Evolutionary conservation across 2,329 filamentous ascomycete genomes (phyloP).

Genomic region (Neofusicoccum umdonicola): DNA sequence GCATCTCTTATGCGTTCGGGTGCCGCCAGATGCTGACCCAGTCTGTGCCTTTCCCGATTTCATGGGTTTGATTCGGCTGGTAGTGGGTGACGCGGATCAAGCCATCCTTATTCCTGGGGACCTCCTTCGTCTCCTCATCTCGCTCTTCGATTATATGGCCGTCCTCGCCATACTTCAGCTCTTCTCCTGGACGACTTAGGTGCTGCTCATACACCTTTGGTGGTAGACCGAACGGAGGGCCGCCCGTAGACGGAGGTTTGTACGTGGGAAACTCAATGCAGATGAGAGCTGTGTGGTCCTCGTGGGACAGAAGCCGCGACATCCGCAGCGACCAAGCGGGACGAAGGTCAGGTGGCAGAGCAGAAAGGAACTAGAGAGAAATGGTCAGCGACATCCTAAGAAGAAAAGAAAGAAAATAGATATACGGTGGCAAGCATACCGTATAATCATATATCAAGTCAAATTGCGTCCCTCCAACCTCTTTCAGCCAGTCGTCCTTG

Average conservation of each 20-base stretch:
- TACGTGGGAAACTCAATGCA: constrained; percentile 76
- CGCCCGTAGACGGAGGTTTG: constrained; percentile 63
- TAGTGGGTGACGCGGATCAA: constrained; percentile 52
- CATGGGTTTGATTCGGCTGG: constrained; percentile 56
- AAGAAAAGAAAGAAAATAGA: background rate
- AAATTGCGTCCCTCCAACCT: constrained; percentile 48
- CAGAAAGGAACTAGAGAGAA: constrained; percentile 57
- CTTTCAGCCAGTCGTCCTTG: constrained; percentile 55
- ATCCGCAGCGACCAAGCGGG: constrained; percentile 58
- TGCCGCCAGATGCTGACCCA: constrained; percentile 51
- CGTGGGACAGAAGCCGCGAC: constrained; percentile 49
- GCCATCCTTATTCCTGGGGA: constrained; percentile 36
- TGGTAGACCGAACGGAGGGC: constrained; percentile 71
- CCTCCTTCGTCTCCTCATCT: constrained; percentile 32
- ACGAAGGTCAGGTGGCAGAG: constrained; percentile 54
- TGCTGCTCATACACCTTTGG: constrained; percentile 70
- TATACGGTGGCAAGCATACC: constrained; percentile 35
- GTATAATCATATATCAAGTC: constrained; percentile 67
- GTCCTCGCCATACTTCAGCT: constrained; percentile 60
- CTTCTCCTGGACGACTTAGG: constrained; percentile 66
- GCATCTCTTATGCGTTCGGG: background rate
- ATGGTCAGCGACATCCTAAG: background rate
- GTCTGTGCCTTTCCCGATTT: constrained; percentile 52
- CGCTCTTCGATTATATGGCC: constrained; percentile 49
- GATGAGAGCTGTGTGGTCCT: constrained; percentile 51